These are phyloP conservation scores for Martensiomyces pterosporus DNA, from an alignment of 192 early-diverging fungal genomes.

Conservation along the genomic window DNA sequence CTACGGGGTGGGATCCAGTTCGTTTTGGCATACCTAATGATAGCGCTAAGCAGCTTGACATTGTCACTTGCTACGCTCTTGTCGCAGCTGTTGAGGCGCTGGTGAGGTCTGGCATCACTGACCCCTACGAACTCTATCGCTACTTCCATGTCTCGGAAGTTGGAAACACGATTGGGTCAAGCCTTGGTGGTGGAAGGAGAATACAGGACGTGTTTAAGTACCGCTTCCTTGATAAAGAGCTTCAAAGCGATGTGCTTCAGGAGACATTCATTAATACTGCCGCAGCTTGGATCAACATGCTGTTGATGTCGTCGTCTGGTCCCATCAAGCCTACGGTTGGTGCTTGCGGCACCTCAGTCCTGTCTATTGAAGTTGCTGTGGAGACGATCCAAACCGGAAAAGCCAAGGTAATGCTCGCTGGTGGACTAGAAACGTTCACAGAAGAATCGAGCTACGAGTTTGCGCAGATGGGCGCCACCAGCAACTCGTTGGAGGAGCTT, in stretches of 20 bases:
- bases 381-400: constrained; percentile 87
- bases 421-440: constrained; percentile 85
- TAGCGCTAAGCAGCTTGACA: constrained; percentile 86
- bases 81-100: constrained; percentile 91
- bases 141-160: constrained; percentile 92
- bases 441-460: constrained; percentile 92
- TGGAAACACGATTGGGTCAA: constrained; percentile 83
- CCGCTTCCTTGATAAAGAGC: constrained; percentile 73
- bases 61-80: constrained; percentile 81
- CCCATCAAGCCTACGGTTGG: constrained; percentile 79
- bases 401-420: constrained; percentile 87
- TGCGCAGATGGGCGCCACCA: constrained; percentile 95
- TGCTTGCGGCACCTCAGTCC: constrained; percentile 88
- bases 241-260: constrained; percentile 89
- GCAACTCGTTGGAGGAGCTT: constrained; percentile 74
- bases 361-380: constrained; percentile 86
- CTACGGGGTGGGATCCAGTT: constrained; percentile 88
- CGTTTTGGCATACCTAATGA: constrained; percentile 89
- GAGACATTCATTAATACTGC: constrained; percentile 96
- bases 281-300: constrained; percentile 95
- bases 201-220: constrained; percentile 73
- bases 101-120: constrained; percentile 84
- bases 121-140: constrained; percentile 94
- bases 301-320: constrained; percentile 85
- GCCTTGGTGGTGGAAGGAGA: constrained; percentile 79